Evolutionary conservation across 768 basidiomycete species (phyloP), one percentile per base, ranked within the genome.

Genomic region (Leccinum pellstonianum): DNA sequence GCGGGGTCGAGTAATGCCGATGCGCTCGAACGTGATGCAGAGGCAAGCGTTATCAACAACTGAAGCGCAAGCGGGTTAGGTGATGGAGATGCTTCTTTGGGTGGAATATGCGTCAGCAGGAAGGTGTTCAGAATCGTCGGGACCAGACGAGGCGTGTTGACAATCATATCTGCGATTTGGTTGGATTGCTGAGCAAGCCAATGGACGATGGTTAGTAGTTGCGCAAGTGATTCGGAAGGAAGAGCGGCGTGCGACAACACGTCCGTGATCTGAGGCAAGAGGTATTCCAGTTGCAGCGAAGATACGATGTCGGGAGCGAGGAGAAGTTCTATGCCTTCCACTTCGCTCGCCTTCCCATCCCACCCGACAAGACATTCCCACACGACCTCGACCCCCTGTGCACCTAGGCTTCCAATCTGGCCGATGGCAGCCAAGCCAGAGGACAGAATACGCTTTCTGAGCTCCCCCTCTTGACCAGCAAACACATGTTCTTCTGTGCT

Each of bases 311-410:
- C 65, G n/a, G 52, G 71, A 48, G 55, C 72, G 52, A 63, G 60
- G 35, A 7, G 27, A 41, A 65, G 68, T 46, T 90, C 87, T 7
- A 86, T 76, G 3, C 80, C 82, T 21, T 77, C 77, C 9, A 75
- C 17, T 3, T 62, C 64, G 3, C 52, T 57, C 38, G 57, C 31
- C 19, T 72, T 12, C 65, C 25, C 62, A 59, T 86, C 79, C 86
- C 87, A 90, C n/a, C 77, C 81, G 1, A 88, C 89, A 25, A 90
- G 69, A 55, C 86, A 87, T 59, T 84, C 83, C 89, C 90, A 92
- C 21, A 89, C 73, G 4, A 90, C 79, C 59, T 91, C 88, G 8
- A 91, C 79, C 0, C 89, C 90, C 11, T 78, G 79, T 4, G 81
- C 81, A 7, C 87, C 89, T 10, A 91, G 79, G 60, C 82, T 83